Percentiles rank a stretch among this genome's conserved stretches.
Evolutionary conservation across 2,329 filamentous ascomycete species (phyloP).

Genomic region (Fusarium ambrosium): DNA sequence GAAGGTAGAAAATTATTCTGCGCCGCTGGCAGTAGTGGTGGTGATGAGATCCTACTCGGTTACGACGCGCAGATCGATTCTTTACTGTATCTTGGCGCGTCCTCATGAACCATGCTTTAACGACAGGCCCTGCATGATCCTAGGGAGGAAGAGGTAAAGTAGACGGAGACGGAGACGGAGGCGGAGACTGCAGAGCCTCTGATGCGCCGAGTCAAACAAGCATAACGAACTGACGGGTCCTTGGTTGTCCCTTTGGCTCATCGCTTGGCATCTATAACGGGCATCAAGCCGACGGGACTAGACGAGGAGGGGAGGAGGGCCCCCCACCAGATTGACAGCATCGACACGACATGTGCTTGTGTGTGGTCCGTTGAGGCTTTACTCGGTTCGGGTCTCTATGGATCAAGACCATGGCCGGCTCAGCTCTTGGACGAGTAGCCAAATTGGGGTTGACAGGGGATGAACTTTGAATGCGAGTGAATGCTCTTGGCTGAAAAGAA

Average conservation of each 20-base stretch:
- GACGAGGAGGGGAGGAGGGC: conserved; percentile 24
- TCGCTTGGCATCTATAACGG: conserved; percentile 32
- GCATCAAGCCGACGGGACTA: conserved; percentile 15
- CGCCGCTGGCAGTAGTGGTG: neutral
- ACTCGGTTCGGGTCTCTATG: conserved; percentile 12
- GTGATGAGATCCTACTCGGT: conserved; percentile 5
- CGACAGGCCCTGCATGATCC: conserved; percentile 15
- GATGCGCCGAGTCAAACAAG: conserved; percentile 28
- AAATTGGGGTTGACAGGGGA: conserved; percentile 12
- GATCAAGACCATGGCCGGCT: conserved; percentile 4
- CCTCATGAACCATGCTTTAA: conserved; percentile 6
- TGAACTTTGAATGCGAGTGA: neutral
- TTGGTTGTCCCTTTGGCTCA: conserved; percentile 4
- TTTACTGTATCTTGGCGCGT: conserved; percentile 11
- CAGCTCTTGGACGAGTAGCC: conserved; percentile 11
- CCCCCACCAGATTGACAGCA: neutral
- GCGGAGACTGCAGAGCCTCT: conserved; percentile 25
- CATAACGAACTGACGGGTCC: conserved; percentile 24
- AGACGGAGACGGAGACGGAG: conserved; percentile 14
- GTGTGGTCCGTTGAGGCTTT: neutral
- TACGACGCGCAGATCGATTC: neutral
- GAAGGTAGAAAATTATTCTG: neutral
- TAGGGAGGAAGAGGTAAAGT: conserved; percentile 17
- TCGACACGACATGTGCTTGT: neutral
- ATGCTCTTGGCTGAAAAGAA: neutral